phyloP scores from a whole-genome alignment of 2,329 filamentous ascomycete species.

The Fusarium cicatricum region DNA sequence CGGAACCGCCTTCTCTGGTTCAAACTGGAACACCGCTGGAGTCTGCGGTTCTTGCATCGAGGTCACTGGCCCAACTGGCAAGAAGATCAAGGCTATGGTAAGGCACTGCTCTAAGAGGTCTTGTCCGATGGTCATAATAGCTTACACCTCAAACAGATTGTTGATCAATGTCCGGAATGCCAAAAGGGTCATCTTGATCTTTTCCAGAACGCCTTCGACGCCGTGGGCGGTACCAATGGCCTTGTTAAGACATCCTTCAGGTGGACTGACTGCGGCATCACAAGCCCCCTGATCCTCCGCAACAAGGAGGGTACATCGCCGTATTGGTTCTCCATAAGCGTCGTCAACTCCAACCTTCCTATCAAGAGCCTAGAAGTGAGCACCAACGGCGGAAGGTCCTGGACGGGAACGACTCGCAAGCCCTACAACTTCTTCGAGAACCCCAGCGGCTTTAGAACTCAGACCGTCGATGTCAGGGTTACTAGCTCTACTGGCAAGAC shows the following conservation, averaged over 20 bases:
- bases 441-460: constrained; percentile 61
- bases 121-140: background rate
- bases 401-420: constrained; percentile 61
- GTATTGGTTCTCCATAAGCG: constrained; percentile 60
- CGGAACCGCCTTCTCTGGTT: constrained; percentile 68
- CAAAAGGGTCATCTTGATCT: constrained; percentile 54
- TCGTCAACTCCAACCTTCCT: constrained; percentile 67
- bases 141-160: constrained; percentile 43
- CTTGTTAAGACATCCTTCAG: constrained; percentile 48
- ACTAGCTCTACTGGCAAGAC: constrained; percentile 61
- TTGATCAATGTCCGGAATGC: constrained; percentile 57
- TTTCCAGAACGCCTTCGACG: constrained; percentile 52
- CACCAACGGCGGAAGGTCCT: constrained; percentile 65
- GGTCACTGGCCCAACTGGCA: constrained; percentile 65
- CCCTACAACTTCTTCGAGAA: constrained; percentile 71
- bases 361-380: constrained; percentile 67
- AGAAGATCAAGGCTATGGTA: constrained; percentile 69
- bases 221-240: constrained; percentile 49
- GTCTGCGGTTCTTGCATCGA: constrained; percentile 69
- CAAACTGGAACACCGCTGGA: constrained; percentile 63
- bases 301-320: constrained; percentile 54
- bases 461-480: constrained; percentile 63
- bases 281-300: constrained; percentile 50
- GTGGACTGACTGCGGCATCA: constrained; percentile 52
- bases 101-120: constrained; percentile 18